Evolutionary conservation across 164 flowering plant species (phyloP), one percentile per base, ranked within the genome.

Genomic region (Annona squamosa): DNA sequence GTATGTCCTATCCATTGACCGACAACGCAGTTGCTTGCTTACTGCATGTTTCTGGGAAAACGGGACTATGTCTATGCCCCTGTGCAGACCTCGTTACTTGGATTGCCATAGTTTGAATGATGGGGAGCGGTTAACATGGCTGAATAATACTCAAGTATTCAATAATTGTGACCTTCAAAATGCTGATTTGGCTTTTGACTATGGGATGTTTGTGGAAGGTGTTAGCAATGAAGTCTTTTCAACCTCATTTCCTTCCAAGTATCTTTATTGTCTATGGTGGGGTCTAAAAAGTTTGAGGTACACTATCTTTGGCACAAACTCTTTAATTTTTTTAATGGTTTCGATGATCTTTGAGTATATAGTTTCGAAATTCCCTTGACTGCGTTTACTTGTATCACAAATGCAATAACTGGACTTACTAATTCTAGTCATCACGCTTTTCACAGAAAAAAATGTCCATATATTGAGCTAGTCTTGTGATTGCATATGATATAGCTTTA

Each of bases 261-360:
- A 87, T 76, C 75, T 90, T 4, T 96, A 90, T 77, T 87, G 97
- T 80, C 95, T 93, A 68, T 95, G 99, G 99, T 93, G 98, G 98
- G 99, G 99, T 69, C 79, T 95, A 70, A 88, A 84, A 76, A 91
- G 79, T 78, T 77, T 96, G 77, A 91, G 97, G 98, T 95, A 79
- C n/a, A 74, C 52, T 67, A 65, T 37, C 48, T 5, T 63, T 18
- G 4, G 12, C 37, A 26, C 37, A 26, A 26, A 26, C 37, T 26
- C 0, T 26, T 26, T 26, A 26, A 26, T 26, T 26, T 26, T 26
- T 26, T 26, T 26, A 26, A 26, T 26, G 37, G 37, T 26, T 26
- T 26, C 37, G 37, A 26, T 26, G 37, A 26, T 26, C 37, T 26
- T 26, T 26, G 37, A 26, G 37, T 26, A 26, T 26, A 26, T 26